Evolutionary conservation across 1,284 basidiomycete species (phyloP).

Genomic region (Ganoderma multipileum): DNA sequence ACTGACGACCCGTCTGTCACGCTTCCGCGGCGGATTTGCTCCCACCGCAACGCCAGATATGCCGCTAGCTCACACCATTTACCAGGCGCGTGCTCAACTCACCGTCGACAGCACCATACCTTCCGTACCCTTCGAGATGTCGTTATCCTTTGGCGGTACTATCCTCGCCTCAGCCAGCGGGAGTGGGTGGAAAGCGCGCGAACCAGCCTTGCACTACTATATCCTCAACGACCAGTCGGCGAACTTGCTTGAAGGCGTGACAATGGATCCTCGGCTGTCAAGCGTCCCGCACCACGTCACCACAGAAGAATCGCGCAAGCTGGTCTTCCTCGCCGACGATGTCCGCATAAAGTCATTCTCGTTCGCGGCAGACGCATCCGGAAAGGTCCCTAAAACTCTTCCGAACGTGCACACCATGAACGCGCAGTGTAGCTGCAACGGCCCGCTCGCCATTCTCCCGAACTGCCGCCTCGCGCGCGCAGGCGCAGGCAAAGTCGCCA

Average conservation of each 20-base stretch:
- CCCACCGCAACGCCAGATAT: slow-evolving; percentile 16
- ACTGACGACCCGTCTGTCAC: slow-evolving; percentile 23
- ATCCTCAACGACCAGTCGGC: slow-evolving; percentile 31
- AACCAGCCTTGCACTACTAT: slow-evolving; percentile 41
- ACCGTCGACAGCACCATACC: slow-evolving; percentile 30
- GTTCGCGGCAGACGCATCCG: slow-evolving; percentile 15
- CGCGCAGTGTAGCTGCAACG: slow-evolving; percentile 32
- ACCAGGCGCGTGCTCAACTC: slow-evolving; percentile 28
- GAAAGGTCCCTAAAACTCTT: slow-evolving; percentile 10
- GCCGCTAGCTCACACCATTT: slow-evolving; percentile 20
- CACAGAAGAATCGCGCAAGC: slow-evolving; percentile 35
- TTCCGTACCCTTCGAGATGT: slow-evolving; percentile 35
- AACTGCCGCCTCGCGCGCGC: slow-evolving; percentile 41
- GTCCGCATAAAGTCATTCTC: slow-evolving; percentile 39
- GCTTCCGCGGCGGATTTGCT: slow-evolving; percentile 26
- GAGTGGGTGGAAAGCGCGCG: slow-evolving; percentile 47
- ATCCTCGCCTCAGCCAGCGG: slow-evolving; percentile 39
- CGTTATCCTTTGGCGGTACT: slow-evolving; percentile 37
- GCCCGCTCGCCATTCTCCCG: slow-evolving; percentile 39
- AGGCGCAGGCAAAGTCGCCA: slow-evolving; percentile 39
- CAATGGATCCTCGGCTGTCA: slow-evolving; percentile 28
- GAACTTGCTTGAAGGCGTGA: slow-evolving; percentile 12
- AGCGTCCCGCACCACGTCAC: slow-evolving; percentile 29
- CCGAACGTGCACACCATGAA: slow-evolving; percentile 43
- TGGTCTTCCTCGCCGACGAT: slow-evolving; percentile 37